Conservation (phyloP, 2,329 filamentous ascomycete genomes). For the Neospermospora avenae region DNA sequence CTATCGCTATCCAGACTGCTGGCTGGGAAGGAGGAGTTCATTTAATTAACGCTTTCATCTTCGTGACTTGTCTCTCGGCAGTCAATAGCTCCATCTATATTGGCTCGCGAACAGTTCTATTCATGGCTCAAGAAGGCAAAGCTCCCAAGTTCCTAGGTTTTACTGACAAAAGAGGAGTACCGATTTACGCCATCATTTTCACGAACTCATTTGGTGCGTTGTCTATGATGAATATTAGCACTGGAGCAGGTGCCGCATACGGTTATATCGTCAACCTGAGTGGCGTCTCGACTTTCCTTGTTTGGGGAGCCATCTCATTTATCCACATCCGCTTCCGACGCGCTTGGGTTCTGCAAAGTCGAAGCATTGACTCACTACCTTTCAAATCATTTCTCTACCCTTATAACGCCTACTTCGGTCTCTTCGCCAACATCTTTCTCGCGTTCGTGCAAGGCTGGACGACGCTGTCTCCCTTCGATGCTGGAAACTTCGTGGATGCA, state of each 20-base stretch:
- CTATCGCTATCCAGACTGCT: constrained; percentile 68
- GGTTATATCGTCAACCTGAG: constrained; percentile 67
- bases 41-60: constrained; percentile 74
- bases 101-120: constrained; percentile 69
- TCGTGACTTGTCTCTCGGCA: constrained; percentile 68
- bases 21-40: constrained; percentile 72
- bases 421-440: constrained; percentile 55
- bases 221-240: constrained; percentile 73
- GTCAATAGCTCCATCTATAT: constrained; percentile 78
- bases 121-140: constrained; percentile 71
- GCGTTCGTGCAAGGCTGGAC: constrained; percentile 61
- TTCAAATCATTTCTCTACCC: constrained; percentile 55
- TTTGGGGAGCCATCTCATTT: constrained; percentile 68
- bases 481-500: constrained; percentile 58
- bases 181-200: constrained; percentile 59
- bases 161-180: constrained; percentile 62
- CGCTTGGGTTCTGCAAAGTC: constrained; percentile 58
- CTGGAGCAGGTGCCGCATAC: constrained; percentile 63
- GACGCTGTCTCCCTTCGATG: constrained; percentile 54
- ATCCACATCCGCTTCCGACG: constrained; percentile 69
- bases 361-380: constrained; percentile 51
- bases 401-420: constrained; percentile 56
- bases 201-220: constrained; percentile 69
- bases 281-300: constrained; percentile 68
- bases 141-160: constrained; percentile 67